These are phyloP conservation scores for Brasenia schreberi DNA, from an alignment of 164 flowering plant genomes.

Conservation along the genomic window DNA sequence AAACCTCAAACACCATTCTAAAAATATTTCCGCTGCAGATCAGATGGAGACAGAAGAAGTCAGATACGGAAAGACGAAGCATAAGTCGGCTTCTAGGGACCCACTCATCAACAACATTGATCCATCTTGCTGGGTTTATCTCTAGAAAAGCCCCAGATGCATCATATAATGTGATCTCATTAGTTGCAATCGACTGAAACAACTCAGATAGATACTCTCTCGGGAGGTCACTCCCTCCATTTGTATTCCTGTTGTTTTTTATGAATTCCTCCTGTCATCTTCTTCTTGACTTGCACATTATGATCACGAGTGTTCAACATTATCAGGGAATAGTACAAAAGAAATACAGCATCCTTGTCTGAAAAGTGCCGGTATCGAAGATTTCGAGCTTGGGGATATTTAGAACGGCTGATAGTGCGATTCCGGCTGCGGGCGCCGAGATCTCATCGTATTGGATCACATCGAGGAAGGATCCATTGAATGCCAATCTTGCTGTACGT, in stretches of 20 bases:
- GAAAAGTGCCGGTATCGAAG: conserved; percentile 70
- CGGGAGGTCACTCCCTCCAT: conserved; percentile 88
- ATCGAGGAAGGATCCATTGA: conserved; percentile 61
- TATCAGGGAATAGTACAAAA: conserved; percentile 80
- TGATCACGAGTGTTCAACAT: conserved; percentile 97
- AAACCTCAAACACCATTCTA: no score
- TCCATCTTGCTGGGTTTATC: conserved; percentile 76
- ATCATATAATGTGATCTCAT: conserved; percentile 44
- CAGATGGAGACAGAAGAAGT: no score
- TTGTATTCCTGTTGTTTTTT: conserved; percentile 74
- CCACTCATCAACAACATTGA: neutral
- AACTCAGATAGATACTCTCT: conserved; percentile 77
- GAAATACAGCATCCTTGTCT: conserved; percentile 64
- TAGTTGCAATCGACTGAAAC: conserved; percentile 58
- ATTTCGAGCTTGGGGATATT: conserved; percentile 53
- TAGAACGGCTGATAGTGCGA: conserved; percentile 51
- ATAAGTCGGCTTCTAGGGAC: no score
- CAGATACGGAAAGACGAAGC: no score
- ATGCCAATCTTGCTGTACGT: conserved; percentile 73
- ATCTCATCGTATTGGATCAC: conserved; percentile 64
- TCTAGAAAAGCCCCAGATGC: conserved; percentile 15
- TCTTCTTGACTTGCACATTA: conserved; percentile 86
- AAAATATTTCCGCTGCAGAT: no score
- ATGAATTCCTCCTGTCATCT: conserved; percentile 99
- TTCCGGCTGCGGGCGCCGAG: conserved; percentile 55